Conservation (phyloP, 352 stramenopile genomes). For the Globisporangium carolinianum region DNA sequence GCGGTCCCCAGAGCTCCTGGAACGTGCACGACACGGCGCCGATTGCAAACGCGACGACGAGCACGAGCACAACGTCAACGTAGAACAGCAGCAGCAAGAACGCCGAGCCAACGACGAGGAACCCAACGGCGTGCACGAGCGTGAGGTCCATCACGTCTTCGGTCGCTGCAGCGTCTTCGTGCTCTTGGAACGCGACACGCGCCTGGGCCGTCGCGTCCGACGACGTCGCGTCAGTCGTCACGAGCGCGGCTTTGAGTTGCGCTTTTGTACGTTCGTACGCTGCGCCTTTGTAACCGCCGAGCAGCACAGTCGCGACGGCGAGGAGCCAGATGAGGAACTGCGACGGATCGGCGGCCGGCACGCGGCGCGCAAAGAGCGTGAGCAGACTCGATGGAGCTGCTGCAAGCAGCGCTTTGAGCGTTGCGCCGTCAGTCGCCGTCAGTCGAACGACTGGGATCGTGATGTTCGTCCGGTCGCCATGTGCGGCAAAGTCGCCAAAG, state of each 20-base stretch:
- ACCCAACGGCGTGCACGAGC: slow-evolving; percentile 82
- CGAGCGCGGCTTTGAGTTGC: slow-evolving; percentile 41
- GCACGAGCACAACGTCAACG: slow-evolving; percentile 67
- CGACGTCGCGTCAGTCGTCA: slow-evolving; percentile 40
- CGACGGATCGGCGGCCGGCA: slow-evolving; percentile 48
- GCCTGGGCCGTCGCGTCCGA: slow-evolving; percentile 43
- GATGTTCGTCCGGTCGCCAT: slow-evolving; percentile 33
- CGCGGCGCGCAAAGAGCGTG: slow-evolving; percentile 59
- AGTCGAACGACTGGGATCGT: slow-evolving; percentile 67
- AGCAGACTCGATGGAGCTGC: slow-evolving; percentile 14
- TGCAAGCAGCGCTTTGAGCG: slow-evolving; percentile 39
- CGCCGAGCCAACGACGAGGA: slow-evolving; percentile 86
- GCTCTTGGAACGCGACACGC: slow-evolving; percentile 42
- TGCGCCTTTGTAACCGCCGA: slow-evolving; percentile 66
- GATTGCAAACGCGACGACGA: slow-evolving; percentile 66
- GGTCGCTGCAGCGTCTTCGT: slow-evolving; percentile 30
- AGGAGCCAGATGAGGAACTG: slow-evolving; percentile 73
- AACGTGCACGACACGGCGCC: slow-evolving; percentile 48
- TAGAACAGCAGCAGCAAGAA: slow-evolving; percentile 92
- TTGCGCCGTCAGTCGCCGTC: slow-evolving; percentile 47
- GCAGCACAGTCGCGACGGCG: slow-evolving; percentile 64
- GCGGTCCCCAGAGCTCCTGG: slow-evolving; percentile 48
- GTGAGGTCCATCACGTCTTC: slow-evolving; percentile 86
- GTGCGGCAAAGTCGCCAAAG: slow-evolving; percentile 29
- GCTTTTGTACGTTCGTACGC: slow-evolving; percentile 58